Evolutionary conservation across 176 grass and related monocot genomes (phyloP).

Genomic region (Oryza meyeriana): DNA sequence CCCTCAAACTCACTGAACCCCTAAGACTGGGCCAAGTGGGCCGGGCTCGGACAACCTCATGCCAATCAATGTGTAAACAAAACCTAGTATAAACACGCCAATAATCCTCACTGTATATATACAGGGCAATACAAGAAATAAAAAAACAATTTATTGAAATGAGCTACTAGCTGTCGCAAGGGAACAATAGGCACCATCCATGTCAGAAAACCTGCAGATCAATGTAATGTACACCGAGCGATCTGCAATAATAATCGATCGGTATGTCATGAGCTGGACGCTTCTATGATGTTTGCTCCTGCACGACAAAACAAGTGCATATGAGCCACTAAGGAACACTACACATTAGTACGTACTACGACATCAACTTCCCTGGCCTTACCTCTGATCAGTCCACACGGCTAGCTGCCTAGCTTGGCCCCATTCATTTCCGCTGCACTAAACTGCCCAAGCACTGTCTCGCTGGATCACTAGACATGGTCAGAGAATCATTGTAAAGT

Average conservation of each 20-base stretch:
- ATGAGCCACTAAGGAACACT: not conserved
- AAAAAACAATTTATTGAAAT: not conserved
- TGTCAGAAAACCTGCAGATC: slow-evolving; percentile 1
- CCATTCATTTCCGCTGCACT: not conserved
- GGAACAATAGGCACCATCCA: not conserved
- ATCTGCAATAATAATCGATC: slow-evolving; percentile 5
- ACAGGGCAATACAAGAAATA: not conserved
- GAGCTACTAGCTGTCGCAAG: not conserved
- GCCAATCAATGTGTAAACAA: too few relatives aligned
- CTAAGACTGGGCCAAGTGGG: too few relatives aligned
- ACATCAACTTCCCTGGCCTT: too few relatives aligned
- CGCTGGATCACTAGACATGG: not conserved
- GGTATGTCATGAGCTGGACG: not conserved
- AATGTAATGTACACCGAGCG: not conserved
- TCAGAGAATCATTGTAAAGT: not conserved
- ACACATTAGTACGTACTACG: too few relatives aligned
- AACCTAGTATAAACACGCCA: not conserved
- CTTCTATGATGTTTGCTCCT: slow-evolving; percentile 9
- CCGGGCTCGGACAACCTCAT: too few relatives aligned
- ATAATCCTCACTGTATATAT: not conserved
- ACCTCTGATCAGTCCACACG: not conserved
- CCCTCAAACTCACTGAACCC: too few relatives aligned
- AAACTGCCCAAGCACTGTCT: not conserved
- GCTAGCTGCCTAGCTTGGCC: not conserved
- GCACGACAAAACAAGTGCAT: slow-evolving; percentile 12